phyloP scores from a whole-genome alignment of 805 yeast species.

The Teunomyces atbi region DNA sequence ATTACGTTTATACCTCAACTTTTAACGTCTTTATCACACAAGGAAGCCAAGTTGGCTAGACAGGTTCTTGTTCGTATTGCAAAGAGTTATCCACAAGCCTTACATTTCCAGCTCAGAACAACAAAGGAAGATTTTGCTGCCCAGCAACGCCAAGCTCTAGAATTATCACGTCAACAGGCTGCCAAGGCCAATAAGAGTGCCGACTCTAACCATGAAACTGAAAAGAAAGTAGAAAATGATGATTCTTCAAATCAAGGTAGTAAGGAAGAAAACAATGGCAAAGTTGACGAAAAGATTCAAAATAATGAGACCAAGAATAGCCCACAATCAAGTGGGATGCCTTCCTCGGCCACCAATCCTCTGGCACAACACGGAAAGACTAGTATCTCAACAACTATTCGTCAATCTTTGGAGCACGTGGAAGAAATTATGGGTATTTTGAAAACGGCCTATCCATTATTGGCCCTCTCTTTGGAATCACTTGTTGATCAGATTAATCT shows the following conservation, averaged over 20 bases:
- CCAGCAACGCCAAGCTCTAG: slow-evolving; percentile 70
- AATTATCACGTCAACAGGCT: slow-evolving; percentile 24
- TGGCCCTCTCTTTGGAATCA: slow-evolving; percentile 91
- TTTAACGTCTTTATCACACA: slow-evolving; percentile 83
- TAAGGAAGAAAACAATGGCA: slow-evolving; percentile 2
- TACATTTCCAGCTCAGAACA: slow-evolving; percentile 93
- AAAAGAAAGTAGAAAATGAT: slow-evolving; percentile 6
- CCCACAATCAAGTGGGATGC: background rate
- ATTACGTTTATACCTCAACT: slow-evolving; percentile 95
- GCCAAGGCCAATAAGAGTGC: slow-evolving; percentile 6
- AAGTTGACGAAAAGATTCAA: background rate
- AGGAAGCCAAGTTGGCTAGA: slow-evolving; percentile 86
- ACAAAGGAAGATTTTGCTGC: slow-evolving; percentile 92
- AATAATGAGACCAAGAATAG: background rate
- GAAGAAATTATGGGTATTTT: slow-evolving; percentile 90
- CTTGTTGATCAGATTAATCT: slow-evolving; percentile 93
- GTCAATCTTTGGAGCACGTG: slow-evolving; percentile 91
- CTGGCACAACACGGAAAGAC: slow-evolving; percentile 1
- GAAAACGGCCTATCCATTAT: slow-evolving; percentile 92
- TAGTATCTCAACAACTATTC: slow-evolving; percentile 19
- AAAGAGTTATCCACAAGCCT: slow-evolving; percentile 94
- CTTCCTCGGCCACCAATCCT: background rate
- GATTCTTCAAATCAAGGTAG: slow-evolving; percentile 7
- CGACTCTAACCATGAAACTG: slow-evolving; percentile 4
- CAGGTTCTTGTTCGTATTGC: slow-evolving; percentile 89